Percentiles rank a stretch among this genome's conserved stretches.
Conservation (phyloP, 2,329 filamentous ascomycete genomes). For the Cylindrodendrum hubeiense region DNA sequence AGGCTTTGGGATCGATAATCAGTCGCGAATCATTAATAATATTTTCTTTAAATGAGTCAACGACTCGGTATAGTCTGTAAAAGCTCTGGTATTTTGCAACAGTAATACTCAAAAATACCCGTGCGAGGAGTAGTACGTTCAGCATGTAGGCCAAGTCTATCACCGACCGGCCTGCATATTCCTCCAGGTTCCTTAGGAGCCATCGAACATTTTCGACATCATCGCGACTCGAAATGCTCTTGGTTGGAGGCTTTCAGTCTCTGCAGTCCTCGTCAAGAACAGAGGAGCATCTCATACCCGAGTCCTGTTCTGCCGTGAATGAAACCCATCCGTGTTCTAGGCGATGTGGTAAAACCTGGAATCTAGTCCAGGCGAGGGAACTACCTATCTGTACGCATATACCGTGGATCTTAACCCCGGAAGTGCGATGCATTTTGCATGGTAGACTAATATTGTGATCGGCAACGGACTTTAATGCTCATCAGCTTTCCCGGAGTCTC, state of each 20-base stretch:
- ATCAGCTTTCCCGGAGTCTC: slow-evolving; percentile 62
- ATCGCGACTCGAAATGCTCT: background rate
- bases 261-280: background rate
- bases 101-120: background rate
- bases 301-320: background rate
- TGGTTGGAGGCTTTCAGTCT: background rate
- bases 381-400: background rate
- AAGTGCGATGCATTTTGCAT: background rate
- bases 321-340: background rate
- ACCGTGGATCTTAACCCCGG: background rate
- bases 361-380: background rate
- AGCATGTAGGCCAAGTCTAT: background rate
- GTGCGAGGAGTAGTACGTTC: background rate
- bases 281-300: background rate
- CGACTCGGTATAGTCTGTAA: background rate
- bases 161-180: background rate
- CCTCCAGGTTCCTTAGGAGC: background rate
- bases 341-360: background rate
- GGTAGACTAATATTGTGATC: background rate
- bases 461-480: slow-evolving; percentile 1
- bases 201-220: background rate
- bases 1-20: no score
- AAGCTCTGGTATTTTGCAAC: background rate
- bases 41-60: no score
- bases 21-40: no score